These are phyloP conservation scores for Cichorium intybus DNA, from an alignment of 140 eudicot genomes.

Conservation along the genomic window DNA sequence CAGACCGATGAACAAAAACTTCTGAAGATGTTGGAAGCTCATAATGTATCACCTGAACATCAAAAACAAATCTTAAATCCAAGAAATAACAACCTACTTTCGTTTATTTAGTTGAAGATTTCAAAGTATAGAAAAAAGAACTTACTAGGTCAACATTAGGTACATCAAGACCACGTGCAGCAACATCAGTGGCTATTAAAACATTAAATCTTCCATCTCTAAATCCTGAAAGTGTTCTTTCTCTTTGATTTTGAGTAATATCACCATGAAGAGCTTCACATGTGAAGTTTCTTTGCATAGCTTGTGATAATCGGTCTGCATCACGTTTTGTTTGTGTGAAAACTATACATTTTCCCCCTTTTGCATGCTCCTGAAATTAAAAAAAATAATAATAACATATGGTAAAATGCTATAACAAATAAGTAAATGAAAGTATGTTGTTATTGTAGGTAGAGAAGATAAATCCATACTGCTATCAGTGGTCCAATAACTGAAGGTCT, in stretches of 20 bases:
- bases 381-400: neutral
- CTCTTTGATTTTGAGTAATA: slow-evolving; percentile 88
- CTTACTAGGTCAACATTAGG: slow-evolving; percentile 96
- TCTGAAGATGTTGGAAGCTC: slow-evolving; percentile 84
- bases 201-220: slow-evolving; percentile 72
- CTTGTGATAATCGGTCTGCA: slow-evolving; percentile 72
- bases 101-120: neutral
- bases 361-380: slow-evolving; percentile 76
- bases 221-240: slow-evolving; percentile 74
- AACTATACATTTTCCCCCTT: slow-evolving; percentile 88
- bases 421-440: neutral
- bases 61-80: neutral
- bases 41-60: slow-evolving; percentile 72
- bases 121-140: neutral
- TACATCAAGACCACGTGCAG: slow-evolving; percentile 98
- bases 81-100: neutral
- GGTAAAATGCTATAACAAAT: neutral
- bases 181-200: slow-evolving; percentile 93
- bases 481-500: slow-evolving; percentile 80
- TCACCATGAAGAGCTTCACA: slow-evolving; percentile 98
- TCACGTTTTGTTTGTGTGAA: slow-evolving; percentile 96
- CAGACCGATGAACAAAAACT: slow-evolving; percentile 88
- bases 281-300: slow-evolving; percentile 52
- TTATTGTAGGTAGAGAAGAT: neutral
- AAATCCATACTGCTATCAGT: slow-evolving; percentile 54